Conservation (phyloP, 192 early-diverging fungal species). For the Umbelopsis vinacea region DNA sequence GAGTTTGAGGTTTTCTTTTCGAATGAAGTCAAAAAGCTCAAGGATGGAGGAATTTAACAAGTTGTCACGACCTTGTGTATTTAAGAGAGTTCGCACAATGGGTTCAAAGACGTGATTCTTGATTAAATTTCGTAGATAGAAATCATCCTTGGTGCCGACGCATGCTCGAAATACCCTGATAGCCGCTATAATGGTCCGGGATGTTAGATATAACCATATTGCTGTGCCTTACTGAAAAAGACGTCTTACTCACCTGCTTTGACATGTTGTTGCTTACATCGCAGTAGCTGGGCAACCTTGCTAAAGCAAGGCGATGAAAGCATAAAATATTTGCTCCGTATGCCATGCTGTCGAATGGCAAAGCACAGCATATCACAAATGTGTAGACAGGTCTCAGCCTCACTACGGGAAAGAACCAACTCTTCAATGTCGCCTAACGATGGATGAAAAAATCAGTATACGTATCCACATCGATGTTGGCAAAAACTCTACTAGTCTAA, state of each 20-base stretch:
- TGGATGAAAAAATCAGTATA: conserved; percentile 28
- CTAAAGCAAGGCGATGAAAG: conserved; percentile 62
- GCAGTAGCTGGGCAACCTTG: conserved; percentile 69
- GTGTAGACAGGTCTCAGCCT: conserved; percentile 53
- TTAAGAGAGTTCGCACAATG: conserved; percentile 64
- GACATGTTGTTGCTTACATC: conserved; percentile 68
- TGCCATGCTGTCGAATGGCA: conserved; percentile 70
- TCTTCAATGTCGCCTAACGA: conserved; percentile 15
- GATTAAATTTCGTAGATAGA: conserved; percentile 77
- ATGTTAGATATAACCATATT: neutral
- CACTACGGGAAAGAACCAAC: conserved; percentile 30
- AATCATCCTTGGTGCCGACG: conserved; percentile 81
- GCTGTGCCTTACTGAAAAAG: too few species aligned
- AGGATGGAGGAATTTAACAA: conserved; percentile 89
- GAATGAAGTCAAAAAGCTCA: conserved; percentile 86
- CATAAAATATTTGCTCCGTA: conserved; percentile 79
- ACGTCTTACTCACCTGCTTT: conserved; percentile 60
- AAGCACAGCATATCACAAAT: conserved; percentile 83
- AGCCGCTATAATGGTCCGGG: conserved; percentile 58
- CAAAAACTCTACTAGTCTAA: conserved; percentile 2
- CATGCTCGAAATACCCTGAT: conserved; percentile 80
- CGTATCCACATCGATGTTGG: conserved; percentile 23
- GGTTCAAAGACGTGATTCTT: conserved; percentile 75
- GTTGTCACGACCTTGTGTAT: conserved; percentile 75
- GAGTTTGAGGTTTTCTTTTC: conserved; percentile 68